Conservation (phyloP, 1,284 basidiomycete species). For the Naganishia sp. region DNA sequence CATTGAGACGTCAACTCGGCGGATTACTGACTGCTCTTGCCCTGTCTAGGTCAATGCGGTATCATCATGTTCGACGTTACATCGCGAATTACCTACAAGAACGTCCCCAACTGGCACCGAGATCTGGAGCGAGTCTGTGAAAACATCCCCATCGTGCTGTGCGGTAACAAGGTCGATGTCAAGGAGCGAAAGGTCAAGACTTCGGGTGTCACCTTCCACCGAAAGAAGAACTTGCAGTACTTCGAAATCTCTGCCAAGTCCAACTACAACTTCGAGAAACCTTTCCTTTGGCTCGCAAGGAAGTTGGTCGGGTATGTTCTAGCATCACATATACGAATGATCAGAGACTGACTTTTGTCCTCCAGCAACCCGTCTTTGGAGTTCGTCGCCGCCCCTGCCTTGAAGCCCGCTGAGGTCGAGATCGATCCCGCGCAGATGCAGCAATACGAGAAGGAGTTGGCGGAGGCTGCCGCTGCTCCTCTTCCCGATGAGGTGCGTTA, state of each 20-base stretch:
- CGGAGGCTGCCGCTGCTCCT: slow-evolving; percentile 58
- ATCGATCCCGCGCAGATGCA: slow-evolving; percentile 77
- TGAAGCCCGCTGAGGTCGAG: slow-evolving; percentile 89
- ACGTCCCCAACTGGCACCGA: slow-evolving; percentile 99
- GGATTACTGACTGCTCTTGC: neutral
- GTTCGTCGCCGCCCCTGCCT: slow-evolving; percentile 94
- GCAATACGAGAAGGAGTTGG: slow-evolving; percentile 78
- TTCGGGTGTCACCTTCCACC: slow-evolving; percentile 96
- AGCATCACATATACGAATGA: neutral
- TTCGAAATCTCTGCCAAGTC: slow-evolving; percentile 99
- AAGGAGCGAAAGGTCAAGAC: slow-evolving; percentile 99
- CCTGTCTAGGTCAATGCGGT: slow-evolving; percentile 72
- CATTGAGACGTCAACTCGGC: neutral
- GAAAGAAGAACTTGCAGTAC: slow-evolving; percentile 99
- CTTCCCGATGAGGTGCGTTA: slow-evolving; percentile 54
- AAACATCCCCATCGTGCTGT: slow-evolving; percentile 98
- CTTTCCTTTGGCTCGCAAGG: slow-evolving; percentile 98
- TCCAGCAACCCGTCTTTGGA: slow-evolving; percentile 81
- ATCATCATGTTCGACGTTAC: slow-evolving; percentile 99
- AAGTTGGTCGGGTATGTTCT: slow-evolving; percentile 87
- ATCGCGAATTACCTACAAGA: slow-evolving; percentile 99
- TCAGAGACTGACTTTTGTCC: slow-evolving; percentile 2
- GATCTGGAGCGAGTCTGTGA: slow-evolving; percentile 99
- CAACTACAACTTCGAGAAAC: slow-evolving; percentile 99
- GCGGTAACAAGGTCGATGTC: slow-evolving; percentile 99